A percentile compares a stretch with the other conserved stretches of the same genome.
phyloP scores from a whole-genome alignment of 306 rosid genomes.

The Cucurbita ficifolia region DNA sequence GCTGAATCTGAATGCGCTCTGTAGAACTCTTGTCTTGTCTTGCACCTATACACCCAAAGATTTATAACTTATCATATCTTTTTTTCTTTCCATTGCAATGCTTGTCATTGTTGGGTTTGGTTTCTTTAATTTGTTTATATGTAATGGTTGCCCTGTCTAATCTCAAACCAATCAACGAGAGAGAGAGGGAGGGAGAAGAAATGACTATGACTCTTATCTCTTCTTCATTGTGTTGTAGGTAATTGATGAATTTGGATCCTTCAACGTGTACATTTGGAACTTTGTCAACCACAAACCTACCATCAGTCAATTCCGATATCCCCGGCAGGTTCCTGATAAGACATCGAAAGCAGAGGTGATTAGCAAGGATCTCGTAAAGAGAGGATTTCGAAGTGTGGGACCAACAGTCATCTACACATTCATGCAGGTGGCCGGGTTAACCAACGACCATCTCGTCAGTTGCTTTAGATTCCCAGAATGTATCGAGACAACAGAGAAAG shows the following conservation, averaged over 20 bases:
- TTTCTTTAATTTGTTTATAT: constrained; percentile 33
- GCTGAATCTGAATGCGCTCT: background rate
- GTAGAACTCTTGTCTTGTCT: background rate
- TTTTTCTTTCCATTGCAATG: background rate
- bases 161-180: background rate
- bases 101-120: constrained; percentile 50
- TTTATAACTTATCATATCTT: background rate
- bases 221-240: constrained; percentile 20
- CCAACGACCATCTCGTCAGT: constrained; percentile 51
- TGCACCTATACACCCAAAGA: background rate
- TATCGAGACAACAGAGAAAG: constrained; percentile 18
- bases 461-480: constrained; percentile 71
- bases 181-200: background rate
- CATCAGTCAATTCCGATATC: constrained; percentile 40
- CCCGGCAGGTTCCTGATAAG: constrained; percentile 56
- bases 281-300: constrained; percentile 55
- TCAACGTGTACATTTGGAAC: constrained; percentile 45
- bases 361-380: constrained; percentile 54
- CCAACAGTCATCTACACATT: constrained; percentile 55
- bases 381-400: constrained; percentile 65
- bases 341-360: constrained; percentile 64
- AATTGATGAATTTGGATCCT: constrained; percentile 54
- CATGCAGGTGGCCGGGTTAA: constrained; percentile 72
- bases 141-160: background rate
- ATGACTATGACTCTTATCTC: background rate